Evolutionary conservation across 2,329 filamentous ascomycete species (phyloP).

Genomic region (Trichophyton benhamiae): DNA sequence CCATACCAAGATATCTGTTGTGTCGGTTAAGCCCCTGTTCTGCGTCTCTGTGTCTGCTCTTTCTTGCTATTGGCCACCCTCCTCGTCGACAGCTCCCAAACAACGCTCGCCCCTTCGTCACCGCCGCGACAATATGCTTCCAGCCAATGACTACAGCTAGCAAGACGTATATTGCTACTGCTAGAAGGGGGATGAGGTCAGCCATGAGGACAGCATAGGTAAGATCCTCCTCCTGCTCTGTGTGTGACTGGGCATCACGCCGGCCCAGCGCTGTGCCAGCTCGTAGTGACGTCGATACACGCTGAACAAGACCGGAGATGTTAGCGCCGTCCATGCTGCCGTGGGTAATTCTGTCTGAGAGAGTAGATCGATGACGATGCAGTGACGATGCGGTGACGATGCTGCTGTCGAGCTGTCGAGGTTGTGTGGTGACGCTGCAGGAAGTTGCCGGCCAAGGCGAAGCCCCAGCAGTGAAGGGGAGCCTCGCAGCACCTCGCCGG

Average conservation of each 20-base stretch:
- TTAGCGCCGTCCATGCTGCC: background rate
- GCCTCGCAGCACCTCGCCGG: no score
- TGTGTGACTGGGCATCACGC: background rate
- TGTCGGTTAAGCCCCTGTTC: slow-evolving; percentile 6
- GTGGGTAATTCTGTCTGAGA: background rate
- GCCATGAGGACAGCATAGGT: slow-evolving; percentile 6
- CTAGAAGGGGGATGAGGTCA: slow-evolving; percentile 10
- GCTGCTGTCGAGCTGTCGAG: no score
- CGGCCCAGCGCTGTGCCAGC: no score
- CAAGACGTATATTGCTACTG: slow-evolving; percentile 13
- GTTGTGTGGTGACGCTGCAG: no score
- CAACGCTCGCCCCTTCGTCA: background rate
- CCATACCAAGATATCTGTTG: background rate
- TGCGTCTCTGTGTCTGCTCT: background rate
- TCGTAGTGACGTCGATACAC: background rate
- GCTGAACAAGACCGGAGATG: background rate
- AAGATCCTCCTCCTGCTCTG: background rate
- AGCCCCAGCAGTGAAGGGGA: no score
- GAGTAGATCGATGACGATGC: background rate
- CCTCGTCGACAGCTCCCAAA: slow-evolving; percentile 10
- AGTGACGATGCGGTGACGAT: no score
- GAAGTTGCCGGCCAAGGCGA: no score
- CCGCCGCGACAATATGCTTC: background rate
- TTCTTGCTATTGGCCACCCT: slow-evolving; percentile 13
- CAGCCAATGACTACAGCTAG: slow-evolving; percentile 8